These are phyloP conservation scores for Amniculicola lignicola DNA, from an alignment of 495 filamentous ascomycete species.

Conservation along the genomic window DNA sequence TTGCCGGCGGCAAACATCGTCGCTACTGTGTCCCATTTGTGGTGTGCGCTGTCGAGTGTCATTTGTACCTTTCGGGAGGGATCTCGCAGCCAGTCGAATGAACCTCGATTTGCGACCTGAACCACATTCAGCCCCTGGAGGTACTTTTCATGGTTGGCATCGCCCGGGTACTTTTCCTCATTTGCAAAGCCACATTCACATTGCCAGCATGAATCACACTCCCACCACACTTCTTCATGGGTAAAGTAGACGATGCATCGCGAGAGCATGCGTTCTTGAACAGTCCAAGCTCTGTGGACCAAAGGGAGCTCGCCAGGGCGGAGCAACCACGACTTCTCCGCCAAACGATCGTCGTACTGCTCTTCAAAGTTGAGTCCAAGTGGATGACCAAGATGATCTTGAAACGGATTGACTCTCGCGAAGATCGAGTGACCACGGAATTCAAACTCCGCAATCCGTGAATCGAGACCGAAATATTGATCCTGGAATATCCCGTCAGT, in stretches of 20 bases:
- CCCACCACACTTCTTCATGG: not conserved
- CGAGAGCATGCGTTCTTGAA: not conserved
- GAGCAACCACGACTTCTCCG: not conserved
- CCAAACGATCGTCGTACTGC: not conserved
- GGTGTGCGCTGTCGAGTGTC: not conserved
- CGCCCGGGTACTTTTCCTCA: not conserved
- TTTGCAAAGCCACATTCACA: not conserved
- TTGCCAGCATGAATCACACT: not conserved
- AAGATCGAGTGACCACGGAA: not conserved
- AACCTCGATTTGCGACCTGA: not conserved
- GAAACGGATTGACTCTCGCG: not conserved
- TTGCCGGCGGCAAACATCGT: not conserved
- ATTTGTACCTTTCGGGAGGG: not conserved
- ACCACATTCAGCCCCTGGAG: not conserved
- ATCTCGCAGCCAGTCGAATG: conserved; percentile 1
- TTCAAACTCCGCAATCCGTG: not conserved
- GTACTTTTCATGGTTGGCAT: not conserved
- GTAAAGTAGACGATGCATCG: not conserved
- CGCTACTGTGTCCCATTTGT: not conserved
- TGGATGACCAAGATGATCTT: conserved; percentile 3
- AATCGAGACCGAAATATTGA: not conserved
- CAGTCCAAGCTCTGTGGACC: not conserved
- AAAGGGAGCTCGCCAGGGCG: not conserved
- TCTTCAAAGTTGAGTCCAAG: not conserved
- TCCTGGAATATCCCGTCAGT: not conserved